These are phyloP conservation scores for Hortiboletus flavorubellus DNA, from an alignment of 768 basidiomycete genomes.

Conservation along the genomic window DNA sequence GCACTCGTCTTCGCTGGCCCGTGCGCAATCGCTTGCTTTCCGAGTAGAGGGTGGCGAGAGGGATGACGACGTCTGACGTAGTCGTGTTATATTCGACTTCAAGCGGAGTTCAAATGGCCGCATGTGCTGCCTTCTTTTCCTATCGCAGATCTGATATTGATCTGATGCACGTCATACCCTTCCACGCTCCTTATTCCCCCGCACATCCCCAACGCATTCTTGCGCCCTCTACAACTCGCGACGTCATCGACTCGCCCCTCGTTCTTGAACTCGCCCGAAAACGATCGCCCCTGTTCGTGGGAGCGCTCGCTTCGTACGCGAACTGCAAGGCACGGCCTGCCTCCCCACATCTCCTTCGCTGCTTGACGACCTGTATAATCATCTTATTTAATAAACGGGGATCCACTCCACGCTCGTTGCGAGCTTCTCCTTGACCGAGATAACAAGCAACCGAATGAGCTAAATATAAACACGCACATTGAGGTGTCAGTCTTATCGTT, in stretches of 20 bases:
- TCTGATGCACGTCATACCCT: slow-evolving; percentile 34
- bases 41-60: slow-evolving; percentile 31
- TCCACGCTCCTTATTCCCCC: slow-evolving; percentile 21
- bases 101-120: slow-evolving; percentile 37
- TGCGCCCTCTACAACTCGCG: slow-evolving; percentile 27
- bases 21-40: slow-evolving; percentile 29
- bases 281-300: slow-evolving; percentile 60
- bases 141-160: slow-evolving; percentile 36
- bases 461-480: slow-evolving; percentile 43
- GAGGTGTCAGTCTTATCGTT: slow-evolving; percentile 71
- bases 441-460: slow-evolving; percentile 4
- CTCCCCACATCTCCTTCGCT: too few species aligned
- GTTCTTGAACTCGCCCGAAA: slow-evolving; percentile 67
- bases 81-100: slow-evolving; percentile 42
- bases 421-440: slow-evolving; percentile 56
- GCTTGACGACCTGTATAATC: too few species aligned
- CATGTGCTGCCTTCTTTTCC: slow-evolving; percentile 14
- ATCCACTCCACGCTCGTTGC: slow-evolving; percentile 59
- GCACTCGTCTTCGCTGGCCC: slow-evolving; percentile 25
- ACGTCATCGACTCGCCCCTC: slow-evolving; percentile 55
- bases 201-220: slow-evolving; percentile 8
- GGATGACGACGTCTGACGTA: slow-evolving; percentile 44
- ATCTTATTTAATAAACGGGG: too few species aligned
- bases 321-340: slow-evolving; percentile 32
- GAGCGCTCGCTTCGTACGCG: slow-evolving; percentile 62